Evolutionary conservation across 2,329 filamentous ascomycete species (phyloP).

Genomic region (Fusarium subglutinans): DNA sequence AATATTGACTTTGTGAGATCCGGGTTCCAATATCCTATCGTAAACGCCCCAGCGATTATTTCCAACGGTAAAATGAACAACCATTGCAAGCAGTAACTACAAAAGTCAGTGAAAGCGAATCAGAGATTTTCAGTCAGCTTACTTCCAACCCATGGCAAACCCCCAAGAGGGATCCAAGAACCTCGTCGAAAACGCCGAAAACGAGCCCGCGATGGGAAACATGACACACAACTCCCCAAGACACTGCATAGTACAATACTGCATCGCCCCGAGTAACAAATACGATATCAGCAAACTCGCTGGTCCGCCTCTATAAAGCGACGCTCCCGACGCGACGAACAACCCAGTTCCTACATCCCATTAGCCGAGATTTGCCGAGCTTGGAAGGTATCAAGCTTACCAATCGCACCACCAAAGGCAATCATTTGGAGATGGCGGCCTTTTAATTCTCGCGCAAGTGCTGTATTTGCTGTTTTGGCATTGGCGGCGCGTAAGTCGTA

Average conservation of each 20-base stretch:
- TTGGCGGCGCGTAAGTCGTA: slow-evolving; percentile 68
- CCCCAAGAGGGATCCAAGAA: slow-evolving; percentile 96
- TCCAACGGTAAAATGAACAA: slow-evolving; percentile 83
- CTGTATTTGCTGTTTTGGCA: slow-evolving; percentile 78
- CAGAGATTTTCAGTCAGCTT: slow-evolving; percentile 44
- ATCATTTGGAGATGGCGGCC: slow-evolving; percentile 95
- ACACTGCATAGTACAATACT: slow-evolving; percentile 92
- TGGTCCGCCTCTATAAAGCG: slow-evolving; percentile 79
- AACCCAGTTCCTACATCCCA: slow-evolving; percentile 73
- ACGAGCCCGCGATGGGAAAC: slow-evolving; percentile 91
- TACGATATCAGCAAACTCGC: slow-evolving; percentile 82
- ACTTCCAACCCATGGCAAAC: slow-evolving; percentile 96
- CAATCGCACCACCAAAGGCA: slow-evolving; percentile 92
- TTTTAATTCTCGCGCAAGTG: slow-evolving; percentile 80
- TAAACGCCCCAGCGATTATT: slow-evolving; percentile 86
- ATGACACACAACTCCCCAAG: slow-evolving; percentile 90
- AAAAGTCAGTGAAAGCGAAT: neutral
- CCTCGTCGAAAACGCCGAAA: slow-evolving; percentile 91
- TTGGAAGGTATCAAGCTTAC: slow-evolving; percentile 50
- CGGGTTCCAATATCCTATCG: slow-evolving; percentile 81
- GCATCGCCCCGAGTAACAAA: slow-evolving; percentile 80
- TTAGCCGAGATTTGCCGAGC: neutral
- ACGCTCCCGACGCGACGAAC: slow-evolving; percentile 83
- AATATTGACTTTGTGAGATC: slow-evolving; percentile 75
- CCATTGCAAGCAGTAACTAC: slow-evolving; percentile 87